These are phyloP conservation scores for Cytospora piceae DNA, from an alignment of 2,329 filamentous ascomycete species.

Conservation along the genomic window DNA sequence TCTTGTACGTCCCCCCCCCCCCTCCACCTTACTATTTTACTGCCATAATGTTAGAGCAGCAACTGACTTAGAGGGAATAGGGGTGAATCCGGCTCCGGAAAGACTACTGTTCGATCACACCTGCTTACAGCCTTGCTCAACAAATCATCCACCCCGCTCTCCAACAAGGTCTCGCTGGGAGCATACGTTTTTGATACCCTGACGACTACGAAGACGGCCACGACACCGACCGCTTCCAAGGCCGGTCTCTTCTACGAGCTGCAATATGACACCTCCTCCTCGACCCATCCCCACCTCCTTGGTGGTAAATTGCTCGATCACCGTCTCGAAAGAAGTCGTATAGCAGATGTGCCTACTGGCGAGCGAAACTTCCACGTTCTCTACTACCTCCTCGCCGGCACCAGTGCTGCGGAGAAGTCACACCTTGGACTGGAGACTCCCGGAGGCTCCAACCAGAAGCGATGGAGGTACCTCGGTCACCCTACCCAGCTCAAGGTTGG, in stretches of 20 bases:
- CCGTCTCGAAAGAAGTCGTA: slow-evolving; percentile 86
- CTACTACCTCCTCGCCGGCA: slow-evolving; percentile 93
- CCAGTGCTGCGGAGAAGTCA: slow-evolving; percentile 84
- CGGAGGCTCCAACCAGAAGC: slow-evolving; percentile 61
- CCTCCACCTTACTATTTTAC: neutral
- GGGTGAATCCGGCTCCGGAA: slow-evolving; percentile 93
- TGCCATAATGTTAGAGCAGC: neutral
- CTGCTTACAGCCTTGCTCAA: slow-evolving; percentile 82
- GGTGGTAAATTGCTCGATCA: slow-evolving; percentile 95
- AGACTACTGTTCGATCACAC: slow-evolving; percentile 92
- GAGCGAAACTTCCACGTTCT: slow-evolving; percentile 96
- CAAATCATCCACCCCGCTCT: slow-evolving; percentile 90
- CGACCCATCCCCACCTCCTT: slow-evolving; percentile 82
- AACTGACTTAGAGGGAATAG: slow-evolving; percentile 49
- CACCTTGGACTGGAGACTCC: slow-evolving; percentile 71
- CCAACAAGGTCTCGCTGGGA: slow-evolving; percentile 88
- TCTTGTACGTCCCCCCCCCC: slow-evolving; percentile 69
- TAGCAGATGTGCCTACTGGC: slow-evolving; percentile 89
- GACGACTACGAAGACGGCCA: slow-evolving; percentile 95
- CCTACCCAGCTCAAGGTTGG: slow-evolving; percentile 96
- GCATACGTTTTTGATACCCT: slow-evolving; percentile 95
- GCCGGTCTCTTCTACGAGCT: slow-evolving; percentile 94
- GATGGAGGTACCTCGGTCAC: slow-evolving; percentile 96
- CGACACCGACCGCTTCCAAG: slow-evolving; percentile 93
- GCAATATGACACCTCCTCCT: slow-evolving; percentile 90